Conservation (phyloP, 2,329 filamentous ascomycete genomes). For the Dactylellina parvicollis region DNA sequence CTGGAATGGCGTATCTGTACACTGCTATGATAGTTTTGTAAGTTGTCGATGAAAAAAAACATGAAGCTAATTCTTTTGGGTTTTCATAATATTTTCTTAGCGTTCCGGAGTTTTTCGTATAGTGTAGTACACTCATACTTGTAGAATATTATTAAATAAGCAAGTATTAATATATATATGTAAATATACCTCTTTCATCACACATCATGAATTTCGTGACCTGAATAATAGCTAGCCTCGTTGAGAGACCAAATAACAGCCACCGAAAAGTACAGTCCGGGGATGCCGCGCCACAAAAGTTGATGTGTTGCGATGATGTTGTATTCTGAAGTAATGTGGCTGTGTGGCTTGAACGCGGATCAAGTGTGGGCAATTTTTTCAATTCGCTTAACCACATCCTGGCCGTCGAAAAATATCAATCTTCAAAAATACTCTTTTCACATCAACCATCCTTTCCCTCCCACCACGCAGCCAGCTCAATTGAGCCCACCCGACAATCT, state of each 20-base stretch:
- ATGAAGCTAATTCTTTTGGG: neutral
- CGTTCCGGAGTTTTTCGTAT: too few species aligned
- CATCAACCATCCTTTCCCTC: neutral
- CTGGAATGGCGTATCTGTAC: constrained; percentile 32
- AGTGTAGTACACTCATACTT: too few species aligned
- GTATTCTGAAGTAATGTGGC: constrained; percentile 11
- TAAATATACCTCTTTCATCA: too few species aligned
- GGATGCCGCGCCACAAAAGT: constrained; percentile 7
- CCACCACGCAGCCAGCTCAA: constrained; percentile 18
- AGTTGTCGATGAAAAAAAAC: neutral
- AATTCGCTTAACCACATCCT: constrained; percentile 35
- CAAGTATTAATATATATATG: too few species aligned
- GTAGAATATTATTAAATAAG: too few species aligned
- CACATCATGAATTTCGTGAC: too few species aligned
- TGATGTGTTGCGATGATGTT: constrained; percentile 32
- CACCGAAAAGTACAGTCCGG: too few species aligned
- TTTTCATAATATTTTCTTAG: too few species aligned
- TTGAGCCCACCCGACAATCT: constrained; percentile 15
- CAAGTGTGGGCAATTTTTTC: constrained; percentile 45
- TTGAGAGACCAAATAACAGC: too few species aligned
- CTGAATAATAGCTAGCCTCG: too few species aligned
- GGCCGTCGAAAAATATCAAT: constrained; percentile 29
- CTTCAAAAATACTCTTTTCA: constrained; percentile 4
- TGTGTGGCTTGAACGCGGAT: constrained; percentile 1
- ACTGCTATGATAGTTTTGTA: constrained; percentile 29